These are phyloP conservation scores for Naganishia vaughanmartiniae DNA, from an alignment of 768 basidiomycete species.

Conservation along the genomic window DNA sequence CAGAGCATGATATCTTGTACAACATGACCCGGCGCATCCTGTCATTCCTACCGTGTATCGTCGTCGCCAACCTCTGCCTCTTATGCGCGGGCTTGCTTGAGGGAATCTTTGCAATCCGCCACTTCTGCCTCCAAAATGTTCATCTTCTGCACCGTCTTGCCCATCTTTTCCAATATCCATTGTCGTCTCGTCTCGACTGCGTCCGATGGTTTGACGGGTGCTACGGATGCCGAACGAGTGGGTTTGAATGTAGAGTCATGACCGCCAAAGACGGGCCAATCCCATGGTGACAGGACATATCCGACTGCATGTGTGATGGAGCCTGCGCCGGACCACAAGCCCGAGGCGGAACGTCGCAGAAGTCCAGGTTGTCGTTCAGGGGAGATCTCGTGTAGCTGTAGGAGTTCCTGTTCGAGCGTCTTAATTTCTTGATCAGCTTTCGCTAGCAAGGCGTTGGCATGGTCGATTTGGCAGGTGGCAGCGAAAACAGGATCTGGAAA, in stretches of 20 bases:
- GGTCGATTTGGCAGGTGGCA: conserved; percentile 75
- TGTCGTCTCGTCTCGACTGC: conserved; percentile 63
- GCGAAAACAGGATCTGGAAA: conserved; percentile 68
- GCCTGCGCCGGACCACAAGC: background rate
- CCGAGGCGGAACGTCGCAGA: background rate
- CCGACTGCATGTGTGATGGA: conserved; percentile 54
- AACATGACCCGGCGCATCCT: too few relatives aligned
- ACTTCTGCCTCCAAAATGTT: conserved; percentile 71
- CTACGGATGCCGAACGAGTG: background rate
- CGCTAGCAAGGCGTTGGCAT: conserved; percentile 60
- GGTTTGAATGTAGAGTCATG: background rate
- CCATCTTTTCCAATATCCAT: conserved; percentile 74
- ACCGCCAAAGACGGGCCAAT: conserved; percentile 51
- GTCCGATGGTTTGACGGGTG: conserved; percentile 7
- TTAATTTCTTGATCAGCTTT: conserved; percentile 65
- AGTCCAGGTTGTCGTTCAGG: background rate
- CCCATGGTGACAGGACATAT: conserved; percentile 54
- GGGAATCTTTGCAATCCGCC: conserved; percentile 38
- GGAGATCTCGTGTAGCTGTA: conserved; percentile 63
- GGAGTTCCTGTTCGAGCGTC: conserved; percentile 72
- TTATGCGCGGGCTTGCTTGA: conserved; percentile 11
- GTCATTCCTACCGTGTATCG: too few relatives aligned
- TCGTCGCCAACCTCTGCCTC: background rate
- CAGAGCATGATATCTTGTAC: too few relatives aligned
- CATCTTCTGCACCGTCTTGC: conserved; percentile 65